Base-by-base conservation (phyloP, 176 grass and related monocot genomes). In the Luzula sylvatica region DNA sequence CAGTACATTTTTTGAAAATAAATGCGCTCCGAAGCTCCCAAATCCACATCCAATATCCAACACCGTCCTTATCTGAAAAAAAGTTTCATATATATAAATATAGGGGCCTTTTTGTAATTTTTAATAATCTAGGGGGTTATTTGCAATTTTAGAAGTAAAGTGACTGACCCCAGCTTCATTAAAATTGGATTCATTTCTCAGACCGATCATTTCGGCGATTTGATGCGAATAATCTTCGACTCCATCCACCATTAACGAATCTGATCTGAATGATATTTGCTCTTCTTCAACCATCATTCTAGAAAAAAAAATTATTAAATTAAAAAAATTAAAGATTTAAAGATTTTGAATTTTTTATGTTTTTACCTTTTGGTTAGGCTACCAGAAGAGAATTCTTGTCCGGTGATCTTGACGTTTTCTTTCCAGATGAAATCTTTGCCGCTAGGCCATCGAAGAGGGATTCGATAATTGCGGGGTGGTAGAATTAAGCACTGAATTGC, bases 221-320 rank as follows among this genome's bases (percentile, higher is more conserved):
- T 80, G 93, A 75, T 98, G 93, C 0, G 86, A 74, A 47, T 98
- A 98, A 66, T 98, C 92, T 50, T 90, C 92, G 35, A 98, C 85
- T 26, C 92, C 92, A 13, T 98, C 86, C 12, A 87, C 56, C 92
- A 98, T 78, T 21, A 90, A 71, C 1, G 92, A 81, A 47, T 86
- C 86, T 1, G 92, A 83, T 28, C 71, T 80, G 38, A 98, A 98
- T 13, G 92, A 98, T 54, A 98, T 87, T 66, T 98, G 92, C 52
- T 98, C 92, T 83, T 98, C 92, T 52, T 98, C 92, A 23, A 98
- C 86, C 92, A 98, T 98, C 92, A 98, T 98, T 75, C 92, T 98
- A 64, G 16, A 58, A 69, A 62, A 81, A 19, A 6, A 47, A 53
- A 68, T 40, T 56, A 32, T 7, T 35, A 35, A 35, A 35, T 35